Evolutionary conservation across 768 basidiomycete species (phyloP), one percentile per base, ranked within the genome.

Genomic region (Hydnomerulius pinastri): DNA sequence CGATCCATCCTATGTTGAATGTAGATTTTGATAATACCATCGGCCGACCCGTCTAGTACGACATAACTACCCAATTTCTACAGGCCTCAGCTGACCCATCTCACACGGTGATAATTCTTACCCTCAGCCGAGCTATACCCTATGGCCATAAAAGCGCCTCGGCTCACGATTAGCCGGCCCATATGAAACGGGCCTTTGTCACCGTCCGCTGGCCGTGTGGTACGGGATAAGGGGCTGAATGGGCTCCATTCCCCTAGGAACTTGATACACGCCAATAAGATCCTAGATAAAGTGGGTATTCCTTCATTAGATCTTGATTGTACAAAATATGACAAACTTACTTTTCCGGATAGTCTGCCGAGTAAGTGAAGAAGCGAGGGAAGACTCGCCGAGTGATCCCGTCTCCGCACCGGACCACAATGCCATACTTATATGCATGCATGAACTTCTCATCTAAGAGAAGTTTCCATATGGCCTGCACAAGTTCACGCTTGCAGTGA

Each of bases 341-440:
- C 63, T 64, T 63, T 45, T 62, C 63, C 3, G 60, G 58, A 30
- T 65, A 65, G 40, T 65, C 63, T 3, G 58, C 57, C 0, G 54
- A 59, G 24, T 64, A 60, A 3, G 30, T 48, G 15, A 65, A 62
- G n/a, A 64, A 50, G 3, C 30, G 41, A 20, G 58, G 60, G 36
- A 53, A 64, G 10, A 62, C 18, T 1, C 47, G 43, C 10, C 50
- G 33, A 10, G 11, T 23, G 13, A 64, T 32, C 6, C 58, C 57
- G 46, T 65, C 58, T 2, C 10, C 27, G 17, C 55, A 64, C 18
- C 13, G 4, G 15, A 64, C 47, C 8, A 57, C 29, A 12, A 63
- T 51, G 0, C 60, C 63, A 46, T 64, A n/a, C 15, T 45, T 43
- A 21, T 60, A 65, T 3, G 48, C 58, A 2, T 56, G 32, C 51